A percentile compares a stretch with the other conserved stretches of the same genome.
phyloP scores from a whole-genome alignment of 371 early-diverging fungal genomes.

The Haplosporangium sp. region DNA sequence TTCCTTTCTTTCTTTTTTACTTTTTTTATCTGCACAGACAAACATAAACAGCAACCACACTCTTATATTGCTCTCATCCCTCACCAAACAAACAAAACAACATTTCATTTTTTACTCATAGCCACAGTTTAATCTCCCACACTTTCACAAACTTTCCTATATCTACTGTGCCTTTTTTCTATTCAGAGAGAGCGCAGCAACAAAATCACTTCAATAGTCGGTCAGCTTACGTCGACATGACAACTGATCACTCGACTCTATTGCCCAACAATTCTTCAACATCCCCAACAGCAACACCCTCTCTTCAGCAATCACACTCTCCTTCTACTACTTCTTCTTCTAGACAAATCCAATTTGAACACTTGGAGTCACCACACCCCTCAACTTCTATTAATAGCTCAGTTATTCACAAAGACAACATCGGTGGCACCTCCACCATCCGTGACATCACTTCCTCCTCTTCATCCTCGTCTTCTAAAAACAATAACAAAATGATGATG shows the following conservation, averaged over 20 bases:
- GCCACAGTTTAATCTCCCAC: not conserved
- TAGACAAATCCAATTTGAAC: too few species aligned
- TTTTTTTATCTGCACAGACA: conserved; percentile 6
- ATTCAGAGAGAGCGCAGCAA: not conserved
- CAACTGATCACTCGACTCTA: conserved; percentile 11
- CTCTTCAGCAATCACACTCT: not conserved
- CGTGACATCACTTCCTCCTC: not conserved
- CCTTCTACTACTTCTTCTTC: too few species aligned
- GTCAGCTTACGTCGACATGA: conserved; percentile 7
- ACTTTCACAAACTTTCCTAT: too few species aligned
- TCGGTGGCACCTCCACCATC: too few species aligned
- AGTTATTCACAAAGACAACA: too few species aligned
- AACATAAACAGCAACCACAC: not conserved
- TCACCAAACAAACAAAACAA: not conserved
- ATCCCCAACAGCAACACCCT: not conserved
- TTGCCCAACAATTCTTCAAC: not conserved
- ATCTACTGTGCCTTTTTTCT: not conserved
- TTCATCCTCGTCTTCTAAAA: not conserved
- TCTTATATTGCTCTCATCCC: not conserved
- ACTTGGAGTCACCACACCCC: not conserved
- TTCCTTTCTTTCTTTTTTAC: not conserved
- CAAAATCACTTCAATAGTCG: conserved; percentile 1
- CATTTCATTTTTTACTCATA: not conserved
- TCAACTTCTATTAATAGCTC: conserved; percentile 7
- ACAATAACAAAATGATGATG: not conserved